phyloP scores from a whole-genome alignment of 2,329 filamentous ascomycete species.

The Clonostachys rhizophaga region DNA sequence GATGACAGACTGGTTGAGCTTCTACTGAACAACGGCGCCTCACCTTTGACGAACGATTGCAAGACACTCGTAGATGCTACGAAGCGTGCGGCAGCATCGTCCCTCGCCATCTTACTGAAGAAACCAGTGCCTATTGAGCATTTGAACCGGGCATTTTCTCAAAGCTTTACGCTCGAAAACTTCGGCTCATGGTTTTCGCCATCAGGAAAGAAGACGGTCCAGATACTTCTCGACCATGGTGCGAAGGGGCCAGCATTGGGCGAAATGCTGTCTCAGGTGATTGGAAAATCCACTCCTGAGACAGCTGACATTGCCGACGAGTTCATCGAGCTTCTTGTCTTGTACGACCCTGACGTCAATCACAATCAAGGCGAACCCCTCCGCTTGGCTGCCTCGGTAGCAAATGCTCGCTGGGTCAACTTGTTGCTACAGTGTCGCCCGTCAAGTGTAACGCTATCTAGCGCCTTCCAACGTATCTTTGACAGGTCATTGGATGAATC shows the following conservation, averaged over 20 bases:
- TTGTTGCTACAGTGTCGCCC: constrained; percentile 46
- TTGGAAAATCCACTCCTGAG: constrained; percentile 34
- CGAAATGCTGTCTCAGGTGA: constrained; percentile 36
- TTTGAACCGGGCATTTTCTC: constrained; percentile 36
- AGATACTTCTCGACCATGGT: constrained; percentile 42
- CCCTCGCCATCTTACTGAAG: constrained; percentile 36
- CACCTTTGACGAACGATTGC: constrained; percentile 34
- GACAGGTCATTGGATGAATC: constrained; percentile 44
- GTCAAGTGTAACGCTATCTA: constrained; percentile 40
- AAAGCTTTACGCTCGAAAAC: constrained; percentile 34
- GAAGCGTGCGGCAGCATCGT: constrained; percentile 25
- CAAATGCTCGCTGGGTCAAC: constrained; percentile 41
- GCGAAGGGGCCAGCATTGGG: constrained; percentile 39
- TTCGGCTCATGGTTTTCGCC: constrained; percentile 39
- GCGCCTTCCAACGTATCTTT: constrained; percentile 53
- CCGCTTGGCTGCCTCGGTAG: constrained; percentile 46
- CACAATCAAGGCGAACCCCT: constrained; percentile 49
- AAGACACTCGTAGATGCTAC: constrained; percentile 46
- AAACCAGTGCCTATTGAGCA: constrained; percentile 33
- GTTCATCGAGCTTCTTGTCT: constrained; percentile 35
- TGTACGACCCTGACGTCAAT: constrained; percentile 39
- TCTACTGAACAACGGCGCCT: background rate
- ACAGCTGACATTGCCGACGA: constrained; percentile 30
- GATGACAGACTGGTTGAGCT: constrained; percentile 37
- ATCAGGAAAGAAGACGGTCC: constrained; percentile 38